These are phyloP conservation scores for Haematococcus lacustris DNA, from an alignment of 139 green algal genomes.

Conservation along the genomic window DNA sequence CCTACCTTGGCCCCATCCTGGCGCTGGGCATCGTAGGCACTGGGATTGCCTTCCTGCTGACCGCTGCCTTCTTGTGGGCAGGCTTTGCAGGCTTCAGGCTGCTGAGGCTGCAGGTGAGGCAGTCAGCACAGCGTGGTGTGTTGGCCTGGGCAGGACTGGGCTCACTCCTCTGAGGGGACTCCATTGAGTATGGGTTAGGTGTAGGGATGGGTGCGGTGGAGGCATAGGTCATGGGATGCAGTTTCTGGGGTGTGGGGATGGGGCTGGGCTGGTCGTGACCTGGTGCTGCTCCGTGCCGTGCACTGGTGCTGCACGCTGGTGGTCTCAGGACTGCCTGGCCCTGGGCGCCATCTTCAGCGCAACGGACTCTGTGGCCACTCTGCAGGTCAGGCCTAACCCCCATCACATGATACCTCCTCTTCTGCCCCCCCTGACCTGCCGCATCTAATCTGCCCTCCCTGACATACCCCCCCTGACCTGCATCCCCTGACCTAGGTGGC, in stretches of 20 bases:
- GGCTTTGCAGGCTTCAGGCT: slow-evolving; percentile 8
- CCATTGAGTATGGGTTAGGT: too few relatives aligned
- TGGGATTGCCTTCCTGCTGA: slow-evolving; percentile 26
- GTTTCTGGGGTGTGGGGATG: too few relatives aligned
- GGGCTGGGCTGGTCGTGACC: too few relatives aligned
- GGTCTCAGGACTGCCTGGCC: slow-evolving; percentile 66
- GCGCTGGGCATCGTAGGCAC: slow-evolving; percentile 37
- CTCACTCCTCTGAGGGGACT: too few relatives aligned
- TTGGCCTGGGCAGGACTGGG: background rate
- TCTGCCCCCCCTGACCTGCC: too few relatives aligned
- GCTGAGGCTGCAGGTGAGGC: slow-evolving; percentile 12
- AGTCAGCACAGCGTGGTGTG: background rate
- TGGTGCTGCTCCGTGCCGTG: too few relatives aligned
- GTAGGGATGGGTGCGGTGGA: too few relatives aligned
- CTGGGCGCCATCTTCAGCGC: slow-evolving; percentile 83
- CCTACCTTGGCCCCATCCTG: slow-evolving; percentile 71
- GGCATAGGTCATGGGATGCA: too few relatives aligned
- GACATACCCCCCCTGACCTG: too few relatives aligned
- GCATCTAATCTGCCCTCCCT: too few relatives aligned
- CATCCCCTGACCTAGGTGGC: too few relatives aligned
- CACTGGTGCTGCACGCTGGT: too few relatives aligned
- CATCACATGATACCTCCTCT: background rate
- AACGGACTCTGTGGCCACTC: slow-evolving; percentile 80
- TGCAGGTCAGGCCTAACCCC: slow-evolving; percentile 54
- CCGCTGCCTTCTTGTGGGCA: slow-evolving; percentile 22